Evolutionary conservation across 345 rosid species (phyloP), one percentile per base, ranked within the genome.

Genomic region (Mercurialis annua): DNA sequence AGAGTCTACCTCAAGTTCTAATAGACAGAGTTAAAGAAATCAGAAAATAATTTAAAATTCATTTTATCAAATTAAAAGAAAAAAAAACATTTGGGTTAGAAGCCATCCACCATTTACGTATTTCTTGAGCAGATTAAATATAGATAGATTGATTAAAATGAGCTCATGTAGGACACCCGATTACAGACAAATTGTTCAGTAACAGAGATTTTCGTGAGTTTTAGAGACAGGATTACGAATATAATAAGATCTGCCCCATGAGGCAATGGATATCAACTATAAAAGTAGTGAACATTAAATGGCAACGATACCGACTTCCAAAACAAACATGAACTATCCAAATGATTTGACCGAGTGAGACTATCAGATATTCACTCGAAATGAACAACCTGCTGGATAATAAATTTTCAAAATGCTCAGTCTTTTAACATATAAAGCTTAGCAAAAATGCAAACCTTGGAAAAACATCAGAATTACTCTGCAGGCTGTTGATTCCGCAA

Each of bases 1-100:
- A 54, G 98, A 92, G 80, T 90, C 98, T 55, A 78, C 81, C 53
- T 92, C 98, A 33, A 95, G 85, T 75, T 92, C 99, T 95, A 72
- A 71, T 27, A 60, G 38, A 5, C 51, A 3, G 38, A 23, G 34
- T 34, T 9, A 38, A 34, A 4, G 27, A 20, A 63, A 47, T 31
- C 34, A 77, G 36, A 40, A 71, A 36, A 43, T 34, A 56, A 56
- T 23, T 17, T 40, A 52, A 40, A 18, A 24, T 42, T 43, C 43
- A 42, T 56, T 36, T 43, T n/a, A 56, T 17, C 30, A n/a, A 42
- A 64, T 60, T 55, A n/a, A 18, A 12, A 33, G 17, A 61, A 6
- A 20, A 38, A 38, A 20, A 42, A 33, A 57, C 17, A 44, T 42
- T 38, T 33, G 29, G 33, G 5, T 29, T 12, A 58, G 54, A 12